phyloP scores from a whole-genome alignment of 306 rosid species.

The Acacia melanoxylon region DNA sequence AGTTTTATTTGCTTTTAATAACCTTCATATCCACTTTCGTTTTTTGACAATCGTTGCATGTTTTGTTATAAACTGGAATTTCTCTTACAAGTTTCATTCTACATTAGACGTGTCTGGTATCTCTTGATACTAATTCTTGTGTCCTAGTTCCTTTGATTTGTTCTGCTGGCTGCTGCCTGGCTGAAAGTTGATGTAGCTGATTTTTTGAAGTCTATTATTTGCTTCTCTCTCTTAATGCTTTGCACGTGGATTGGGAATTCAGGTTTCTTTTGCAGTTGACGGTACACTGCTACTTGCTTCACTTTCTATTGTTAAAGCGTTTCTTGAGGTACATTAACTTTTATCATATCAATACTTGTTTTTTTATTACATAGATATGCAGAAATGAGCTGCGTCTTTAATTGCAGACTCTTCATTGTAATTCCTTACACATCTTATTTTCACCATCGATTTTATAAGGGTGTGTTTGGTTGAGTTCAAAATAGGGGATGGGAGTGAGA shows the following conservation, averaged over 20 bases:
- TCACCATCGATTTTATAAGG: neutral
- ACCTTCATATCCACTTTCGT: neutral
- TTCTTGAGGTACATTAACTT: slow-evolving; percentile 60
- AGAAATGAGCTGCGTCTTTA: neutral
- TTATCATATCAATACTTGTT: neutral
- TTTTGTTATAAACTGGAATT: neutral
- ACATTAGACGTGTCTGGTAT: neutral
- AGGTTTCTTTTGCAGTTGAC: slow-evolving; percentile 84
- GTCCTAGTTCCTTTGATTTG: slow-evolving; percentile 26
- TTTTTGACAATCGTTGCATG: neutral
- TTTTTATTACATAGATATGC: neutral
- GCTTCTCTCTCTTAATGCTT: slow-evolving; percentile 13
- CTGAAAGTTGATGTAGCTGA: slow-evolving; percentile 12
- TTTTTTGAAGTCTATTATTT: neutral
- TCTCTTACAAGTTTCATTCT: neutral
- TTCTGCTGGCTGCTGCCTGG: neutral
- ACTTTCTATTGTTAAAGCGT: slow-evolving; percentile 66
- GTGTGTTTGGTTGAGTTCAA: neutral
- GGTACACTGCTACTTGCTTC: slow-evolving; percentile 73
- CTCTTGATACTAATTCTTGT: neutral
- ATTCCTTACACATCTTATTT: neutral
- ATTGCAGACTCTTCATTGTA: slow-evolving; percentile 17
- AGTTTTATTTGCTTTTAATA: neutral
- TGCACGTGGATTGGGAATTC: slow-evolving; percentile 29
- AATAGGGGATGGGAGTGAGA: neutral